Percentiles rank a stretch among this genome's conserved stretches.
Conservation (phyloP, 1,284 basidiomycete genomes). For the Leccinum subspadiceum region DNA sequence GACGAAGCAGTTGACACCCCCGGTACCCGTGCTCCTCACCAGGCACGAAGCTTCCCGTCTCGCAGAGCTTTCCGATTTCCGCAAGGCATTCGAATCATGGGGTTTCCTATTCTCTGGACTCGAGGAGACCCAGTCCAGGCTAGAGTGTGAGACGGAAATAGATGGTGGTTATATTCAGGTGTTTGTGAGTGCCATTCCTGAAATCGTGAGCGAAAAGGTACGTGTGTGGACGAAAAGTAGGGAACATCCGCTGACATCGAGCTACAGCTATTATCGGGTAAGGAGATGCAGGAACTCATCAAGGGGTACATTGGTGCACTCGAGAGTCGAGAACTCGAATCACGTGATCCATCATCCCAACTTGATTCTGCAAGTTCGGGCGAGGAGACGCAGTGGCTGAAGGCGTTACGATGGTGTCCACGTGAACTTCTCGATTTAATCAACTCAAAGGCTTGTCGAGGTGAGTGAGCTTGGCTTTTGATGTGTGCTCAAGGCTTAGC, state of each 20-base stretch:
- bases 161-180: slow-evolving; percentile 55
- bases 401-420: slow-evolving; percentile 76
- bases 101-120: slow-evolving; percentile 60
- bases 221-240: slow-evolving; percentile 17
- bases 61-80: slow-evolving; percentile 39
- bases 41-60: slow-evolving; percentile 57
- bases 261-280: slow-evolving; percentile 55
- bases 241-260: slow-evolving; percentile 7
- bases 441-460: slow-evolving; percentile 92
- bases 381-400: slow-evolving; percentile 58
- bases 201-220: slow-evolving; percentile 70
- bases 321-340: slow-evolving; percentile 30
- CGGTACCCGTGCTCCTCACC: slow-evolving; percentile 61
- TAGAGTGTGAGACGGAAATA: slow-evolving; percentile 22
- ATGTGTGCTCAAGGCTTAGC: slow-evolving; percentile 6
- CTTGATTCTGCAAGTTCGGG: slow-evolving; percentile 17
- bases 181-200: slow-evolving; percentile 56
- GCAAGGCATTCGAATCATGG: slow-evolving; percentile 63
- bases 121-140: slow-evolving; percentile 21
- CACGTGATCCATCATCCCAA: slow-evolving; percentile 19
- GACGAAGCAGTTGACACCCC: slow-evolving; percentile 45
- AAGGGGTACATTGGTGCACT: slow-evolving; percentile 59
- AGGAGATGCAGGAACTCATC: slow-evolving; percentile 66
- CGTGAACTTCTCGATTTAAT: slow-evolving; percentile 75
- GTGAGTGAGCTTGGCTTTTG: slow-evolving; percentile 40